These are phyloP conservation scores for Zygotorulaspora mrakii DNA, from an alignment of 1,139 yeast species.

Conservation along the genomic window DNA sequence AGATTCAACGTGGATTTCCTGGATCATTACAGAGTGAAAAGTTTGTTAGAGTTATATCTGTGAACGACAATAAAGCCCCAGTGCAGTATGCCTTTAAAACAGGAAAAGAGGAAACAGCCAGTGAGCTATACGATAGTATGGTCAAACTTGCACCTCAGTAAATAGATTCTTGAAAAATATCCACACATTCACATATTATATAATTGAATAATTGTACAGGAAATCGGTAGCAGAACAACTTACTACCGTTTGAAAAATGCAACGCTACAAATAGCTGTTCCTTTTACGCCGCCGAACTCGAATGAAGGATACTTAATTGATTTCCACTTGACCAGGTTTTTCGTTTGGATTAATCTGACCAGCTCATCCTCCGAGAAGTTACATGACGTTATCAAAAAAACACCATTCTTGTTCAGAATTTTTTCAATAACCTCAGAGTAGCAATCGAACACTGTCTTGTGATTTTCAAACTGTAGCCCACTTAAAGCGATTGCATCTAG, in stretches of 20 bases:
- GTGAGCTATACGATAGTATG: slow-evolving; percentile 53
- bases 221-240: slow-evolving; percentile 5
- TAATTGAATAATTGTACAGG: not conserved
- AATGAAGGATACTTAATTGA: slow-evolving; percentile 72
- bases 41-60: slow-evolving; percentile 64
- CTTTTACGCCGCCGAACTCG: slow-evolving; percentile 83
- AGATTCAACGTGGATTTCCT: slow-evolving; percentile 73
- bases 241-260: slow-evolving; percentile 53
- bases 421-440: slow-evolving; percentile 62
- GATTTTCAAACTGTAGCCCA: slow-evolving; percentile 46
- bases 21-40: slow-evolving; percentile 79
- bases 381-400: slow-evolving; percentile 85
- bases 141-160: slow-evolving; percentile 32
- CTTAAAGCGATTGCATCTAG: slow-evolving; percentile 93
- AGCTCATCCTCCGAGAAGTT: slow-evolving; percentile 85
- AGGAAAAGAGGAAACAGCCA: slow-evolving; percentile 58
- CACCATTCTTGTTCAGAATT: slow-evolving; percentile 53
- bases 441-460: slow-evolving; percentile 43
- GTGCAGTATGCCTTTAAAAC: slow-evolving; percentile 80
- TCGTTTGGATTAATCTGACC: slow-evolving; percentile 46
- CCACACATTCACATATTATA: not conserved
- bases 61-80: slow-evolving; percentile 59
- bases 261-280: slow-evolving; percentile 81
- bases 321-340: slow-evolving; percentile 53
- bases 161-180: slow-evolving; percentile 6